phyloP scores from a whole-genome alignment of 495 filamentous ascomycete genomes.

The Elaphomyces granulatus region DNA sequence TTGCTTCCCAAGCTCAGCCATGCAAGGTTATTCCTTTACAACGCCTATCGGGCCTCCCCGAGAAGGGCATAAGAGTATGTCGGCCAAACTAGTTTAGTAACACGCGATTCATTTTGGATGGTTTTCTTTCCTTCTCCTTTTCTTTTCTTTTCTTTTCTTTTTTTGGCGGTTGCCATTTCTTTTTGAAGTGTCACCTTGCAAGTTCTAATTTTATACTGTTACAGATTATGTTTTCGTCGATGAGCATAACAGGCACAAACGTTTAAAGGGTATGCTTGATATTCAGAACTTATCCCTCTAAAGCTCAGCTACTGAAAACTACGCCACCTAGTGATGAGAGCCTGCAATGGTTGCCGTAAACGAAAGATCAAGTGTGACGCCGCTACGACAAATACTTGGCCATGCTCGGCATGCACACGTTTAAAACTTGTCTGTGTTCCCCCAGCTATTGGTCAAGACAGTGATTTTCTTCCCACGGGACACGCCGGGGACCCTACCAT shows the following conservation, averaged over 20 bases:
- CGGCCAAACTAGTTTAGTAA: slow-evolving; percentile 5
- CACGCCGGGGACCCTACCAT: slow-evolving; percentile 17
- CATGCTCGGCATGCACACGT: slow-evolving; percentile 84
- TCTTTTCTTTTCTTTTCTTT: too few species aligned
- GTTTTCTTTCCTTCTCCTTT: too few species aligned
- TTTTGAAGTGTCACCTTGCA: too few species aligned
- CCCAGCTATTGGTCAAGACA: slow-evolving; percentile 76
- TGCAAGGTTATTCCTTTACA: slow-evolving; percentile 36
- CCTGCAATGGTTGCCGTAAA: slow-evolving; percentile 89
- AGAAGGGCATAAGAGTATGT: slow-evolving; percentile 32
- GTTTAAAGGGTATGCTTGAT: slow-evolving; percentile 68
- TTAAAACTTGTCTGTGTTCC: slow-evolving; percentile 89
- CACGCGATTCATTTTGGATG: too few species aligned
- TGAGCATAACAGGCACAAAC: slow-evolving; percentile 96
- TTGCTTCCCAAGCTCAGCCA: slow-evolving; percentile 3
- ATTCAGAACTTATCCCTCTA: not conserved
- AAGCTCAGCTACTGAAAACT: slow-evolving; percentile 7
- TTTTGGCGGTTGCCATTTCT: too few species aligned
- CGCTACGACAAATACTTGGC: slow-evolving; percentile 95
- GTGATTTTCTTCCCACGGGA: slow-evolving; percentile 41
- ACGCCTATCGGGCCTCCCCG: slow-evolving; percentile 30
- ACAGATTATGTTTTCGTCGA: slow-evolving; percentile 98
- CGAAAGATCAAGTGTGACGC: slow-evolving; percentile 87
- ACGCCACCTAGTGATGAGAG: slow-evolving; percentile 73
- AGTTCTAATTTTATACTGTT: slow-evolving; percentile 5